Conservation (phyloP, 345 rosid genomes). For the Heritiera fomes region DNA sequence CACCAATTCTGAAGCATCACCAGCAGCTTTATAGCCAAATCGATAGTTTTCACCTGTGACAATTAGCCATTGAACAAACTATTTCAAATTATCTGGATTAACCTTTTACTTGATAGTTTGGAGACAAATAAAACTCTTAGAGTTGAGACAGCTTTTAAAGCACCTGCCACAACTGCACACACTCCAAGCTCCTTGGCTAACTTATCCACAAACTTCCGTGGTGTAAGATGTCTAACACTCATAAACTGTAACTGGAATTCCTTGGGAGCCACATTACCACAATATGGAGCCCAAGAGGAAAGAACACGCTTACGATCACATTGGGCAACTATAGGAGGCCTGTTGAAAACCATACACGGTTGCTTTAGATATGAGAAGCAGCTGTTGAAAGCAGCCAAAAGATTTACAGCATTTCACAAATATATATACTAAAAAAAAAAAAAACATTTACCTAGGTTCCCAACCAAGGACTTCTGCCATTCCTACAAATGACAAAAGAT, state of each 20-base stretch:
- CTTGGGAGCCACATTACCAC: conserved; percentile 60
- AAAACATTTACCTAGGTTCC: conserved; percentile 76
- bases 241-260: conserved; percentile 73
- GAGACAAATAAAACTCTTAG: background rate
- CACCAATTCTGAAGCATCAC: conserved; percentile 72
- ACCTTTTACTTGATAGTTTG: background rate
- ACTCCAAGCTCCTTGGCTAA: conserved; percentile 72
- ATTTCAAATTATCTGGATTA: conserved; percentile 5
- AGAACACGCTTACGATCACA: conserved; percentile 86
- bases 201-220: conserved; percentile 88
- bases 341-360: conserved; percentile 28
- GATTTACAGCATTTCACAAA: conserved; percentile 7
- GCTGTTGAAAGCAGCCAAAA: conserved; percentile 3
- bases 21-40: conserved; percentile 90
- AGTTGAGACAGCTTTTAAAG: conserved; percentile 7
- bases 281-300: conserved; percentile 72
- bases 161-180: conserved; percentile 89
- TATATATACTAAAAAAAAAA: background rate
- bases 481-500: conserved; percentile 80
- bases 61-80: conserved; percentile 7
- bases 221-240: conserved; percentile 81
- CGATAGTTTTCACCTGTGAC: conserved; percentile 80
- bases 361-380: background rate
- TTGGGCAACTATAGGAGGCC: conserved; percentile 84
- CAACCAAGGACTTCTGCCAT: conserved; percentile 94